These are phyloP conservation scores for Amanita thiersii DNA, from an alignment of 768 basidiomycete genomes.

Conservation along the genomic window DNA sequence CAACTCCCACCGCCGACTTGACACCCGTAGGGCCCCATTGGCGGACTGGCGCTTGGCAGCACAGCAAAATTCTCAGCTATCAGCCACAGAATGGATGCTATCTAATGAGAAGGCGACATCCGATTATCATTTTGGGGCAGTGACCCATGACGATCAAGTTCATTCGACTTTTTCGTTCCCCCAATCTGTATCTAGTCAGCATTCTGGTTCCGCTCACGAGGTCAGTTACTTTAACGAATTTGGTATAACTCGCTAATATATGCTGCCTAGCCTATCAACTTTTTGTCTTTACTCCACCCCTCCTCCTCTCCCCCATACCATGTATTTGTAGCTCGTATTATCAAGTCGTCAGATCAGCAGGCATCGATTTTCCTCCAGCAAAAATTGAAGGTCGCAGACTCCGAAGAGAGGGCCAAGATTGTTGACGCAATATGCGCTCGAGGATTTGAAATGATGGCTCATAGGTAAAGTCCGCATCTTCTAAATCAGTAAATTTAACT, in stretches of 20 bases:
- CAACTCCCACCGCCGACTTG: constrained; percentile 22
- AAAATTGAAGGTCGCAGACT: constrained; percentile 80
- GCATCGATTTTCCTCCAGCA: constrained; percentile 88
- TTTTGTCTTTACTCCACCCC: constrained; percentile 77
- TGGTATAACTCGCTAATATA: constrained; percentile 14
- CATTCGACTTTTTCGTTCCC: constrained; percentile 23
- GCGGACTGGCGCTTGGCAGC: constrained; percentile 32
- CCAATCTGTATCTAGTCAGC: constrained; percentile 18
- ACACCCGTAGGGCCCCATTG: constrained; percentile 16
- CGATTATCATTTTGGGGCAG: constrained; percentile 19
- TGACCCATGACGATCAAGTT: constrained; percentile 18
- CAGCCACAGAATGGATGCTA: constrained; percentile 35
- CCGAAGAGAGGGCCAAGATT: constrained; percentile 71
- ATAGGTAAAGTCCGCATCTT: constrained; percentile 38
- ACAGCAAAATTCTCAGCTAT: constrained; percentile 16
- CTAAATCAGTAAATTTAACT: not conserved
- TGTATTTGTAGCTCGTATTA: constrained; percentile 75
- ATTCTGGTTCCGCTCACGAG: constrained; percentile 36
- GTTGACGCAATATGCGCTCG: constrained; percentile 80
- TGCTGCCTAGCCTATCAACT: constrained; percentile 71
- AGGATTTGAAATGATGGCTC: constrained; percentile 91
- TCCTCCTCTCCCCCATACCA: constrained; percentile 80
- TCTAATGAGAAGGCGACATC: constrained; percentile 23
- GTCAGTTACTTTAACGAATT: constrained; percentile 27
- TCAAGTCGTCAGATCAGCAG: constrained; percentile 86